phyloP scores from a whole-genome alignment of 805 yeast genomes.

The Debaryomyces prosopidis region DNA sequence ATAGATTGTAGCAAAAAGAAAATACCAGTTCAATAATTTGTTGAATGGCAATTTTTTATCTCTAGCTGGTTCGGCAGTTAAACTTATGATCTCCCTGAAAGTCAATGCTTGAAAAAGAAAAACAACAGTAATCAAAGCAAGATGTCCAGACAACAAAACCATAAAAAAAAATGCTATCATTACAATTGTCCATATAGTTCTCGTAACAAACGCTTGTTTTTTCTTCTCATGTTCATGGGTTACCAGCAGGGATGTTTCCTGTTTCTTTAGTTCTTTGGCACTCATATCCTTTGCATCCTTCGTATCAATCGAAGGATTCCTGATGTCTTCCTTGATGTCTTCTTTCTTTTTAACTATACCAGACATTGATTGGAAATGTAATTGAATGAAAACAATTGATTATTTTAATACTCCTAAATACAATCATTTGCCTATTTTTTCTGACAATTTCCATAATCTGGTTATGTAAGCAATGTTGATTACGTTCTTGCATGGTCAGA shows the following conservation, averaged over 20 bases:
- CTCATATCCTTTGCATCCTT: neutral
- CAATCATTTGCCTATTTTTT: no score
- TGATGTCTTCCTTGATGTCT: conserved; percentile 1
- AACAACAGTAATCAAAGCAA: conserved; percentile 73
- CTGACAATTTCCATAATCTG: no score
- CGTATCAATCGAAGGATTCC: conserved; percentile 1
- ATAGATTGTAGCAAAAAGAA: conserved; percentile 81
- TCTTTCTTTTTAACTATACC: neutral
- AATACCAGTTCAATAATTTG: conserved; percentile 88
- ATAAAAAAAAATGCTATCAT: conserved; percentile 78
- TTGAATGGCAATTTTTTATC: conserved; percentile 83
- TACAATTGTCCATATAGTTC: conserved; percentile 91
- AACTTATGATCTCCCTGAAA: conserved; percentile 85
- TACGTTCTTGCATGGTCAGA: no score
- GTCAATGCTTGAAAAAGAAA: conserved; percentile 76
- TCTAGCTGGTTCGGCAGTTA: conserved; percentile 81
- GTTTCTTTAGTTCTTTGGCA: neutral
- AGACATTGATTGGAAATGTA: neutral
- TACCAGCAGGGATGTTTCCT: conserved; percentile 7
- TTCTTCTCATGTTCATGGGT: conserved; percentile 58
- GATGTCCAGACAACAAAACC: conserved; percentile 79
- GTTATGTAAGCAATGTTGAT: no score
- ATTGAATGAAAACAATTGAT: neutral
- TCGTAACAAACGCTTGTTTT: conserved; percentile 78
- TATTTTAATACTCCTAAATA: no score